phyloP scores from a whole-genome alignment of 306 rosid species.

The Cicer pinnatifidum region DNA sequence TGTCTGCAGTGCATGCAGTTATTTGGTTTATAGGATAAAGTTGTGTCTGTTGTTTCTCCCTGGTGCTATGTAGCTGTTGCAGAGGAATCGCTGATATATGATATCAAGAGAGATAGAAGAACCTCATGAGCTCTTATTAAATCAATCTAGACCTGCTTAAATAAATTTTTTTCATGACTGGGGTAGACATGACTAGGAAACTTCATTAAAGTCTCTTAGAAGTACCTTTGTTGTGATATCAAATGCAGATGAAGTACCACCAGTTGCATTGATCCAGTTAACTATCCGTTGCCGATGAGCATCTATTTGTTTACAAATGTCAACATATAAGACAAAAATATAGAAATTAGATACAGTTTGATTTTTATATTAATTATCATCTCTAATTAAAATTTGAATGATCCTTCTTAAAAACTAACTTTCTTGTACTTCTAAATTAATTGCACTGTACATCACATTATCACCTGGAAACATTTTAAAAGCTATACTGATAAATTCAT shows the following conservation, averaged over 20 bases:
- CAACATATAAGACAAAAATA: conserved; percentile 18
- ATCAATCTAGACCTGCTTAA: background rate
- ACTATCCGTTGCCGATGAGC: conserved; percentile 78
- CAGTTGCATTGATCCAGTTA: conserved; percentile 82
- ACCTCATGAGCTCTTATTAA: background rate
- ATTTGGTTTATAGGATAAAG: background rate
- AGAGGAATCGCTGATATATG: too few relatives aligned
- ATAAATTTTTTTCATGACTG: conserved; percentile 3
- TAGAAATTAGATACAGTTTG: conserved; percentile 16
- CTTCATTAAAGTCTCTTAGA: conserved; percentile 12
- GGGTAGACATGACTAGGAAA: conserved; percentile 27
- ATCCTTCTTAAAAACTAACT: background rate
- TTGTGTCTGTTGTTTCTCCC: background rate
- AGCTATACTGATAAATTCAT: background rate
- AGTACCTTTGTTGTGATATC: conserved; percentile 82
- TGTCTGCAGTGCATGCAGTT: background rate
- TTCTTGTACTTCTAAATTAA: background rate
- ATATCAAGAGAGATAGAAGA: too few relatives aligned
- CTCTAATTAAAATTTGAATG: background rate
- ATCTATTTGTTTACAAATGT: conserved; percentile 55
- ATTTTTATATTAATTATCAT: conserved; percentile 10
- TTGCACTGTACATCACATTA: background rate
- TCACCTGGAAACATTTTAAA: conserved; percentile 1
- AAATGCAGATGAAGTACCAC: conserved; percentile 76
- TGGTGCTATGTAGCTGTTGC: background rate